phyloP scores from a whole-genome alignment of 805 yeast species.

The Isabelozyma pseudorhagii region DNA sequence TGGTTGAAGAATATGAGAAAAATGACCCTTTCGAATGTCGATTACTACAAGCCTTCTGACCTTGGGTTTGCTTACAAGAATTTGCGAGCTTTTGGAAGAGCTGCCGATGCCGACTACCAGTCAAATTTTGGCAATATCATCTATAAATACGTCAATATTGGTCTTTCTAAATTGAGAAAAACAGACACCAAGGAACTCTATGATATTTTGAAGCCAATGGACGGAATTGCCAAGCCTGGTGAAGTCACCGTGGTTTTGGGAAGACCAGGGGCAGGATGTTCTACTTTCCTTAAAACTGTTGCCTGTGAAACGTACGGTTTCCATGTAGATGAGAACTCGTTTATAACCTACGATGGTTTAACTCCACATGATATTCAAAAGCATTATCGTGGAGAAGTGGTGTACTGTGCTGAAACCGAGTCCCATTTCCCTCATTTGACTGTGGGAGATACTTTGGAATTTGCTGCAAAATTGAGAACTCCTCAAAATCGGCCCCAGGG shows the following conservation, averaged over 20 bases:
- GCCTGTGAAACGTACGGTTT: constrained; percentile 66
- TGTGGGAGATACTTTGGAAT: constrained; percentile 62
- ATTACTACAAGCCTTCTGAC: constrained; percentile 54
- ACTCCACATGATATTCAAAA: constrained; percentile 46
- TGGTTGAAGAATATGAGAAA: constrained; percentile 63
- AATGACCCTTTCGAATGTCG: constrained; percentile 47
- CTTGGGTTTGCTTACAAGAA: constrained; percentile 54
- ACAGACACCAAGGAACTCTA: constrained; percentile 18
- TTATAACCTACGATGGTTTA: constrained; percentile 54
- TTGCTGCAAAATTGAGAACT: constrained; percentile 60
- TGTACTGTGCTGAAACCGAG: constrained; percentile 70
- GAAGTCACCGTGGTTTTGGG: constrained; percentile 71
- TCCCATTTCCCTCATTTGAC: constrained; percentile 65
- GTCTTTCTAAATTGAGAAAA: background rate
- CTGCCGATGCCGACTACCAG: constrained; percentile 61
- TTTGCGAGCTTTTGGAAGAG: constrained; percentile 55
- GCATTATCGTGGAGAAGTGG: constrained; percentile 65
- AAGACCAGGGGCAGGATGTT: constrained; percentile 79
- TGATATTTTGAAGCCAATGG: constrained; percentile 63
- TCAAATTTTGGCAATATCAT: constrained; percentile 44
- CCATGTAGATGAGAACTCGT: constrained; percentile 43
- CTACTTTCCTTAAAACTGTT: constrained; percentile 61
- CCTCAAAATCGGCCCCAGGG: constrained; percentile 56
- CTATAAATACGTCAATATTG: constrained; percentile 4
- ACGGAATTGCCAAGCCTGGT: constrained; percentile 59